phyloP scores from a whole-genome alignment of 768 basidiomycete species.

The Sarcomyxa edulis region DNA sequence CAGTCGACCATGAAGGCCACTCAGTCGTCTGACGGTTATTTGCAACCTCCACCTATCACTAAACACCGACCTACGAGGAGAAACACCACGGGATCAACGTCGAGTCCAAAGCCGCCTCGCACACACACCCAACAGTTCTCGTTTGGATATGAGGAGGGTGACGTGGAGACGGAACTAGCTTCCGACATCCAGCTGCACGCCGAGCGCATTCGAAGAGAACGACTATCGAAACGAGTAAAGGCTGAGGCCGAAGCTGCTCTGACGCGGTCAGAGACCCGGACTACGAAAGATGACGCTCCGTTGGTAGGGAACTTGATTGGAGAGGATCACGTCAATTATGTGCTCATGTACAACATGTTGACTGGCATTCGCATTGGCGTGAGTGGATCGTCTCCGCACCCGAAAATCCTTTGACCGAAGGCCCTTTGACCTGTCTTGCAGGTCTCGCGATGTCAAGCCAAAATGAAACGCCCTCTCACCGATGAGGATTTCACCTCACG shows the following conservation, averaged over 20 bases:
- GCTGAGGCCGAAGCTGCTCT: constrained; percentile 56
- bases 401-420: neutral
- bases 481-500: constrained; percentile 82
- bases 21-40: constrained; percentile 35
- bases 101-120: constrained; percentile 12
- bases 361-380: constrained; percentile 96
- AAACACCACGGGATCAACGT: constrained; percentile 64
- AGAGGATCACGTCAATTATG: constrained; percentile 98
- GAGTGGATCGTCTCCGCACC: constrained; percentile 23
- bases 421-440: constrained; percentile 23
- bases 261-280: constrained; percentile 23
- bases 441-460: constrained; percentile 96
- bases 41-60: constrained; percentile 43
- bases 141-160: constrained; percentile 30
- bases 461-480: constrained; percentile 80
- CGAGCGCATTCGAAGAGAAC: constrained; percentile 78
- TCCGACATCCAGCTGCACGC: constrained; percentile 86
- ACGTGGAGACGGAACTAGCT: constrained; percentile 53
- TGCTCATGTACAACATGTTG: constrained; percentile 99
- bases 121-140: constrained; percentile 17
- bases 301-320: constrained; percentile 94
- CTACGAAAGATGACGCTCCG: constrained; percentile 33
- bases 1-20: constrained; percentile 18
- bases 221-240: constrained; percentile 67
- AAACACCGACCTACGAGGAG: constrained; percentile 46